Percentiles rank a stretch among this genome's conserved stretches.
These are phyloP conservation scores for Sideroxylon spinosum DNA, from an alignment of 179 eudicot genomes.

Conservation along the genomic window DNA sequence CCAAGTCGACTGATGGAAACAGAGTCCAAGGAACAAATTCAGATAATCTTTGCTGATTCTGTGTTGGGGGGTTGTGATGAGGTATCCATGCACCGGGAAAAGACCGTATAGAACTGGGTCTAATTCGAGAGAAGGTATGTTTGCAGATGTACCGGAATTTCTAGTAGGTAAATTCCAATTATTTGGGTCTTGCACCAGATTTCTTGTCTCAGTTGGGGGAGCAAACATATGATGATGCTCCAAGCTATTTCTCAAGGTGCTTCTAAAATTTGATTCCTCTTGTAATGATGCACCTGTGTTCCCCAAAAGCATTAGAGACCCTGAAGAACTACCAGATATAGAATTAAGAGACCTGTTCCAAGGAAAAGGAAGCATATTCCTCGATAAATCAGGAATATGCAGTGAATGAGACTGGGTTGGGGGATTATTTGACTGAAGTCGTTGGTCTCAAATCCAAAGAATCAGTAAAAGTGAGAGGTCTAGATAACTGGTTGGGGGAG, in stretches of 20 bases:
- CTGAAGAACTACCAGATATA: slow-evolving; percentile 30
- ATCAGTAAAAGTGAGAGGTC: slow-evolving; percentile 24
- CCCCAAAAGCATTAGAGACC: slow-evolving; percentile 19
- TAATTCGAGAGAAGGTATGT: slow-evolving; percentile 21
- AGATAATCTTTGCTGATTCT: slow-evolving; percentile 18
- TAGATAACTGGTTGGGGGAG: slow-evolving; percentile 20
- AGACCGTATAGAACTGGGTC: slow-evolving; percentile 13
- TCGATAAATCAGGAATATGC: slow-evolving; percentile 22
- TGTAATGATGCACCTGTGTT: slow-evolving; percentile 26
- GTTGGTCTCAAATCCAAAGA: slow-evolving; percentile 20
- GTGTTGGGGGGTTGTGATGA: slow-evolving; percentile 29
- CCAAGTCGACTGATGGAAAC: slow-evolving; percentile 33
- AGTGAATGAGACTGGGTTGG: slow-evolving; percentile 21
- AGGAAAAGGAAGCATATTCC: slow-evolving; percentile 27
- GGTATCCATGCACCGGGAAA: slow-evolving; percentile 22
- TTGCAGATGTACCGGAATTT: slow-evolving; percentile 22
- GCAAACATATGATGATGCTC: slow-evolving; percentile 25
- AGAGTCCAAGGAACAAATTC: slow-evolving; percentile 34
- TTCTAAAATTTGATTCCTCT: slow-evolving; percentile 27
- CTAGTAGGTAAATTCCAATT: slow-evolving; percentile 32
- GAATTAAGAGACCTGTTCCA: slow-evolving; percentile 28
- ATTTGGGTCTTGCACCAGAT: slow-evolving; percentile 31
- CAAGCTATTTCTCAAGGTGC: slow-evolving; percentile 23
- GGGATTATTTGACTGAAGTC: slow-evolving; percentile 18
- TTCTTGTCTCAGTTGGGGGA: slow-evolving; percentile 31